Percentiles rank a stretch among this genome's conserved stretches.
Conservation (phyloP, 306 rosid genomes). For the Glycyrrhiza uralensis region DNA sequence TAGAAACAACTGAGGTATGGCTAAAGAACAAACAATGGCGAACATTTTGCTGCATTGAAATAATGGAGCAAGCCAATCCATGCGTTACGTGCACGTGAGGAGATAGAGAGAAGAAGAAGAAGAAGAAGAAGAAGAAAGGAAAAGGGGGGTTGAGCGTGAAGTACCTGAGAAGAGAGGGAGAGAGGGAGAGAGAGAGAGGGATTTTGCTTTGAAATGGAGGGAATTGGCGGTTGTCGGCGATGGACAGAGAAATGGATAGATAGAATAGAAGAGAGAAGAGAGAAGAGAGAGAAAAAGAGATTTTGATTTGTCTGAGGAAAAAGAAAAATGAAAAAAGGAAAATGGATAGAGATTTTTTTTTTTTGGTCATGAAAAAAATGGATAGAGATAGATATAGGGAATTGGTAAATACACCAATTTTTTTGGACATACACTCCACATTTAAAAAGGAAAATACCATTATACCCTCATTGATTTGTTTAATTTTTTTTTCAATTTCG, state of each 20-base stretch:
- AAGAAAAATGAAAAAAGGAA: not conserved
- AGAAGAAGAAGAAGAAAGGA: not conserved
- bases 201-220: conserved; percentile 34
- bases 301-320: not conserved
- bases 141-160: not conserved
- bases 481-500: too few species aligned
- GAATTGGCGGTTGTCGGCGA: conserved; percentile 46
- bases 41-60: not conserved
- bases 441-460: too few species aligned
- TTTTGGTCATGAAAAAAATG: too few species aligned
- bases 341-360: too few species aligned
- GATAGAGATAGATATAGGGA: too few species aligned
- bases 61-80: conserved; percentile 4
- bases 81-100: not conserved
- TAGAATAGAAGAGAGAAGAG: conserved; percentile 12
- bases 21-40: not conserved
- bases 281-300: conserved; percentile 16
- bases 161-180: conserved; percentile 23
- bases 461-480: too few species aligned
- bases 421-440: too few species aligned
- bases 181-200: not conserved
- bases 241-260: conserved; percentile 31
- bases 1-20: not conserved
- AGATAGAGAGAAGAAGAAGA: not conserved
- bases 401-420: too few species aligned